These are phyloP conservation scores for Strobilomyces dryophilus DNA, from an alignment of 768 basidiomycete species.

Conservation along the genomic window DNA sequence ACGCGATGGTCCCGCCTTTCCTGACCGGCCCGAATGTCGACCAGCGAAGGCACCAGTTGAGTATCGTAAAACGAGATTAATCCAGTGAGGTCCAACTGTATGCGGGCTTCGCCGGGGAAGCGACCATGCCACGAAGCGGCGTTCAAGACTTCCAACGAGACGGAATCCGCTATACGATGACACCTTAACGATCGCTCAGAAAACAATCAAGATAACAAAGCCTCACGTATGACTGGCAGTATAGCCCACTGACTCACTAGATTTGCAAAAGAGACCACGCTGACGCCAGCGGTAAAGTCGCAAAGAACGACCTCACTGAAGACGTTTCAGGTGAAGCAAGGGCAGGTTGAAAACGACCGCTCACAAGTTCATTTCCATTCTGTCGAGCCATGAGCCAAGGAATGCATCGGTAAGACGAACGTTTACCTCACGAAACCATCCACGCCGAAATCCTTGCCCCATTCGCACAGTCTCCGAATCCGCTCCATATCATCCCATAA, in stretches of 20 bases:
- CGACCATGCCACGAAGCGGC: constrained; percentile 24
- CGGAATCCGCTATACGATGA: not conserved
- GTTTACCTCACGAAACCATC: constrained; percentile 45
- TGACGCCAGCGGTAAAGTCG: constrained; percentile 27
- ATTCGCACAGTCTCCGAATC: constrained; percentile 30
- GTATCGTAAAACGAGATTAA: constrained; percentile 28
- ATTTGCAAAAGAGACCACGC: constrained; percentile 19
- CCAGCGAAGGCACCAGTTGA: constrained; percentile 16
- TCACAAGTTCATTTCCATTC: constrained; percentile 33
- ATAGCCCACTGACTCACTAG: not conserved
- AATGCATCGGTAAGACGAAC: not conserved
- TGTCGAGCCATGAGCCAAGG: constrained; percentile 3
- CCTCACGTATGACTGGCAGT: not conserved
- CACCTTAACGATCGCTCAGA: not conserved
- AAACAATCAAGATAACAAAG: not conserved
- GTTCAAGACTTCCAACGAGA: constrained; percentile 9
- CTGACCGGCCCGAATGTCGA: not conserved
- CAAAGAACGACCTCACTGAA: constrained; percentile 28
- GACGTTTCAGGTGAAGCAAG: too few relatives aligned
- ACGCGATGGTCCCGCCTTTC: constrained; percentile 18
- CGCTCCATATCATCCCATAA: constrained; percentile 20
- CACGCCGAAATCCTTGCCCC: constrained; percentile 37
- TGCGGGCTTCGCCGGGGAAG: constrained; percentile 25
- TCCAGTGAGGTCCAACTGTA: constrained; percentile 17
- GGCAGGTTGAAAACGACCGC: not conserved